These are phyloP conservation scores for Heteromeles arbutifolia DNA, from an alignment of 306 rosid genomes.

Conservation along the genomic window DNA sequence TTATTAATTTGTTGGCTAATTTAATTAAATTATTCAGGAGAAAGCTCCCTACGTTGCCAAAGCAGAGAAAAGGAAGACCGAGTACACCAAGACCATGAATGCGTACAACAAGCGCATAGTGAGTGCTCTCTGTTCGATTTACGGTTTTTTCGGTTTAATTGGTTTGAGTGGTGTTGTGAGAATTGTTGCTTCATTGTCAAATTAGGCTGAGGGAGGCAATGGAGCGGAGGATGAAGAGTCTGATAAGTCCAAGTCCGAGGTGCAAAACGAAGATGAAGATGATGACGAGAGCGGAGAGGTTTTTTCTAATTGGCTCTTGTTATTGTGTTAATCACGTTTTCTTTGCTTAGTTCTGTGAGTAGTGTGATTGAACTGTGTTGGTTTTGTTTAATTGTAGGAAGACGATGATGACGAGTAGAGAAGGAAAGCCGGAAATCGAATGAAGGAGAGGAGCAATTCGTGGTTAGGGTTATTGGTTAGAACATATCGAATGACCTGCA, in stretches of 20 bases:
- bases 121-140: not conserved
- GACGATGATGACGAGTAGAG: slow-evolving; percentile 47
- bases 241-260: slow-evolving; percentile 84
- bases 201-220: slow-evolving; percentile 55
- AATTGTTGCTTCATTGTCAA: not conserved
- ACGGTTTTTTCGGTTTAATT: too few relatives aligned
- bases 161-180: not conserved
- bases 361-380: not conserved
- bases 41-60: slow-evolving; percentile 62
- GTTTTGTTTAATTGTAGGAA: slow-evolving; percentile 44
- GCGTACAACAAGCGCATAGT: slow-evolving; percentile 66
- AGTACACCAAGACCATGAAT: slow-evolving; percentile 42
- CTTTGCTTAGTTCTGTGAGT: too few relatives aligned
- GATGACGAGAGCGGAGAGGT: slow-evolving; percentile 61
- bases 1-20: not conserved
- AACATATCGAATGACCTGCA: slow-evolving; percentile 10
- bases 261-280: slow-evolving; percentile 71
- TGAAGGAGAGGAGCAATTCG: slow-evolving; percentile 4
- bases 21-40: slow-evolving; percentile 30
- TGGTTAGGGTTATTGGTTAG: slow-evolving; percentile 19
- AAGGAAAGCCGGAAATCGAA: not conserved
- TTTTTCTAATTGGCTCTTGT: not conserved
- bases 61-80: slow-evolving; percentile 74
- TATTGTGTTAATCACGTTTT: not conserved
- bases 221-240: slow-evolving; percentile 76